These are phyloP conservation scores for Tricladium varicosporioides DNA, from an alignment of 2,329 filamentous ascomycete species.

Conservation along the genomic window DNA sequence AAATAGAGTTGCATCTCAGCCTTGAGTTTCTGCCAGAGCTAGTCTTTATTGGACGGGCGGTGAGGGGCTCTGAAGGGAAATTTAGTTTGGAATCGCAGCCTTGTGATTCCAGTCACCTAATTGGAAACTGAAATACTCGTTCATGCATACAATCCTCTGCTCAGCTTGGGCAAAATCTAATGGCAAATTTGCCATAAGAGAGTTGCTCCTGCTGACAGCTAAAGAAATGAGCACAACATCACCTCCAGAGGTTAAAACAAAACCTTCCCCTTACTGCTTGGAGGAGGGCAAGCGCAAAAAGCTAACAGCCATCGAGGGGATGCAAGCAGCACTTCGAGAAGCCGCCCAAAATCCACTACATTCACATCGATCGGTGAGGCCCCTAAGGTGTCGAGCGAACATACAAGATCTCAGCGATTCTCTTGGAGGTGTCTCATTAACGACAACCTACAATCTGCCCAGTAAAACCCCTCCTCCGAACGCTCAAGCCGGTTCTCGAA, in stretches of 20 bases:
- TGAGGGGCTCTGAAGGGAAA: not conserved
- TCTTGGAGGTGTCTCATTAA: too few species aligned
- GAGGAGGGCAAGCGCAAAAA: not conserved
- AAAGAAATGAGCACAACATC: not conserved
- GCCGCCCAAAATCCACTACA: too few species aligned
- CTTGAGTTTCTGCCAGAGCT: not conserved
- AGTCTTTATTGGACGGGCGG: not conserved
- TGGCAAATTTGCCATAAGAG: not conserved
- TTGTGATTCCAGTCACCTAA: not conserved
- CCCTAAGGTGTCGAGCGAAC: too few species aligned
- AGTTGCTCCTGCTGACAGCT: not conserved
- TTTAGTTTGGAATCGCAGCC: not conserved
- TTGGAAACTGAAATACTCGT: not conserved
- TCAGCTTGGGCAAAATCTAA: not conserved
- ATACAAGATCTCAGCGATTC: too few species aligned
- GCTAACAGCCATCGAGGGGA: too few species aligned
- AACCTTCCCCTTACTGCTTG: not conserved
- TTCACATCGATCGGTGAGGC: too few species aligned
- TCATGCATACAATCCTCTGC: not conserved
- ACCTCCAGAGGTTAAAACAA: not conserved
- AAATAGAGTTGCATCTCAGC: not conserved
- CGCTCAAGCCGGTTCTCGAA: too few species aligned
- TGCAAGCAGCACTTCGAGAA: too few species aligned
- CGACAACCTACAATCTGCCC: too few species aligned
- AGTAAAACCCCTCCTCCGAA: too few species aligned